These are phyloP conservation scores for Spathaspora sp. DNA, from an alignment of 1,139 yeast genomes.

Conservation along the genomic window DNA sequence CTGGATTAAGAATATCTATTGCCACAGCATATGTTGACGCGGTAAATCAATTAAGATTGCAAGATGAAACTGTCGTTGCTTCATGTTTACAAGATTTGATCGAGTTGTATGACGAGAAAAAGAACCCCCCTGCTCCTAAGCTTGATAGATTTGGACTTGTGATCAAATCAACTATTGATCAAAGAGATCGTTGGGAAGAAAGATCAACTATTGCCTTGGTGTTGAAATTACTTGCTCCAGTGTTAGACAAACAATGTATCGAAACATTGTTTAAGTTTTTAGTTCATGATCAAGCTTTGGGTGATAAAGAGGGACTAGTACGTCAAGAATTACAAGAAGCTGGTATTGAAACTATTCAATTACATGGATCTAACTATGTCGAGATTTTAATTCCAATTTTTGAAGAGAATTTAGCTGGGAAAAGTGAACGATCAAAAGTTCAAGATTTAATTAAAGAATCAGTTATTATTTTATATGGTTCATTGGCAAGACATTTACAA, in stretches of 20 bases:
- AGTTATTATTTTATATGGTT: constrained; percentile 83
- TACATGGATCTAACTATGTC: constrained; percentile 62
- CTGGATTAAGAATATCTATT: constrained; percentile 66
- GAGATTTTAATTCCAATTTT: constrained; percentile 76
- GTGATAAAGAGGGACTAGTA: constrained; percentile 71
- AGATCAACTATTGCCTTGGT: constrained; percentile 81
- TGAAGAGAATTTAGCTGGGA: constrained; percentile 55
- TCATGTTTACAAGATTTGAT: constrained; percentile 49
- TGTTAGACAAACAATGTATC: constrained; percentile 41
- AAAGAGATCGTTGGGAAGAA: constrained; percentile 78
- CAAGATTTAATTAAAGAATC: constrained; percentile 75
- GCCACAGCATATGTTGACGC: constrained; percentile 50
- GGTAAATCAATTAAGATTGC: constrained; percentile 28
- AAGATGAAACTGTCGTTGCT: constrained; percentile 15
- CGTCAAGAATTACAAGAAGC: constrained; percentile 86
- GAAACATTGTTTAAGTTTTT: constrained; percentile 57
- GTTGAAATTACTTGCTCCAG: constrained; percentile 56
- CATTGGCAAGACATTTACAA: constrained; percentile 78
- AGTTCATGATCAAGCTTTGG: constrained; percentile 61
- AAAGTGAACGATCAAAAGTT: constrained; percentile 43
- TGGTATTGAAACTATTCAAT: constrained; percentile 70
- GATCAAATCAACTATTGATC: constrained; percentile 57
- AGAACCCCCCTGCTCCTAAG: constrained; percentile 75
- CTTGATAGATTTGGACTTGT: constrained; percentile 79
- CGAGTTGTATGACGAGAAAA: constrained; percentile 54